Base-by-base conservation (phyloP, 257 asterid species). In the Jacaranda mimosifolia region DNA sequence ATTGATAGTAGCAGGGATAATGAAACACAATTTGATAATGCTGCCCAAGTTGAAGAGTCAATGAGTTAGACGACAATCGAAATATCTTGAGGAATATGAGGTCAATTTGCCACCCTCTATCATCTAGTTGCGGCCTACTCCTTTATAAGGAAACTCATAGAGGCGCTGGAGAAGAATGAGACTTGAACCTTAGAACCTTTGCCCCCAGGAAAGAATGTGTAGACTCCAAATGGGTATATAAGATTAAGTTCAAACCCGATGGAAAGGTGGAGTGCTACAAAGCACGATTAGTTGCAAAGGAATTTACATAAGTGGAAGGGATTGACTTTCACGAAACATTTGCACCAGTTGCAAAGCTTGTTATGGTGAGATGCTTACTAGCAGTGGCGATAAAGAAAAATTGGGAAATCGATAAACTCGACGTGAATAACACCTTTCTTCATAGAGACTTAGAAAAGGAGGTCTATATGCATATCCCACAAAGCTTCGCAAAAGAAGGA, bases 331-430 rank as follows among this genome's bases (percentile, higher is more conserved):
- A 15, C 1, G 71, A 65, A 13, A 65, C 71, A 3, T 65, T 65
- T 42, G 51, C 71, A 1, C 71, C 53, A 5, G 71, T 65, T 14
- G 32, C 71, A 1, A 65, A 65, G 26, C 2, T 39, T 5, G 71
- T 43, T 0, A 40, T 19, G 0, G 55, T 68, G 3, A 7, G 73
- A 11, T 38, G 9, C 1, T 46, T 68, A 1, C 7, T 68, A 1
- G 58, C 58, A 1, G 17, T 68, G 0, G 58, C 40, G 9, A 17
- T 9, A 0, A 35, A 4, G 1, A 43, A 43, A 9, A 3, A 7
- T 1, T 67, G 73, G 73, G 57, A 68, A 26, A 2, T 68, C 3
- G 18, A 68, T 11, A 58, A 43, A n/a, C 39, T 64, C 17, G 70
- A 64, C 36, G 70, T 64, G 1, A 39, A 40, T 3, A 64, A 64